These are phyloP conservation scores for Acanthamoeba rhysodes DNA, from an alignment of 208 protist species.

Conservation along the genomic window DNA sequence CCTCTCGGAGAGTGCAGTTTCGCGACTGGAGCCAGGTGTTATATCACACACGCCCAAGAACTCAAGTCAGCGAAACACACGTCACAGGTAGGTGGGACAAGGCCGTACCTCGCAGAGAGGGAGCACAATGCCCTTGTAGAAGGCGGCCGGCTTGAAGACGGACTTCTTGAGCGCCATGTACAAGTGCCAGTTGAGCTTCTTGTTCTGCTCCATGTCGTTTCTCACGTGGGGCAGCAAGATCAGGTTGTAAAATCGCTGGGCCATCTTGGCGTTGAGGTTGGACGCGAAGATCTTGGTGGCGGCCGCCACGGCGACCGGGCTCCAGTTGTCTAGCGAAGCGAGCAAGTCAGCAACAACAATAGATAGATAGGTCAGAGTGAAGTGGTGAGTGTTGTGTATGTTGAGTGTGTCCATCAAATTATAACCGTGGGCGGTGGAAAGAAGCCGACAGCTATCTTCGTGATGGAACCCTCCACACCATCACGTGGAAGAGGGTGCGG, in stretches of 20 bases:
- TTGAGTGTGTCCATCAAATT: constrained; percentile 15
- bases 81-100: no score
- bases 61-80: background rate
- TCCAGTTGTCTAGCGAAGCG: constrained; percentile 93
- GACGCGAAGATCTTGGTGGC: constrained; percentile 98
- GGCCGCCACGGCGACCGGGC: constrained; percentile 96
- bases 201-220: constrained; percentile 91
- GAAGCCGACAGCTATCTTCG: background rate
- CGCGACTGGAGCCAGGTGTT: no score
- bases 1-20: constrained; percentile 96
- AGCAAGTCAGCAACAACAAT: background rate
- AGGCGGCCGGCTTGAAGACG: constrained; percentile 98
- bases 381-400: background rate
- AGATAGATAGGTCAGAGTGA: background rate
- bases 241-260: constrained; percentile 98
- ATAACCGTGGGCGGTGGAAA: background rate
- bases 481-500: background rate
- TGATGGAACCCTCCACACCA: background rate
- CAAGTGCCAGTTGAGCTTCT: constrained; percentile 98
- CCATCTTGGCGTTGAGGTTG: constrained; percentile 97
- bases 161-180: constrained; percentile 99
- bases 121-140: constrained; percentile 99
- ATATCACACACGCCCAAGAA: background rate
- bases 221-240: constrained; percentile 97
- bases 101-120: constrained; percentile 94